Percentiles rank a stretch among this genome's conserved stretches.
Conservation (phyloP, 225 moss, liverwort and hornwort genomes). For the Pleurozium schreberi region DNA sequence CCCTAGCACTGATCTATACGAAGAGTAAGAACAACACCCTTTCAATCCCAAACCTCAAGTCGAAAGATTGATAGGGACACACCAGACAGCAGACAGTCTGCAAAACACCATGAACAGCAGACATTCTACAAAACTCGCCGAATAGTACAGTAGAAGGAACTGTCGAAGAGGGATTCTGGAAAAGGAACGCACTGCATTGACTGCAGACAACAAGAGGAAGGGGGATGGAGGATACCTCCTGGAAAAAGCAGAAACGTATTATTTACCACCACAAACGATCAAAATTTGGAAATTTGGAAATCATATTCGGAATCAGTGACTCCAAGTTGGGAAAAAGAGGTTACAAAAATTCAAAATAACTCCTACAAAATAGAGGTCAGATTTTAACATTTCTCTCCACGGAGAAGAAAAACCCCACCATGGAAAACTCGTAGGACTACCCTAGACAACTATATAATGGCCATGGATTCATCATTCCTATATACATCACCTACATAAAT, state of each 20-base stretch:
- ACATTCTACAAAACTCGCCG: no score
- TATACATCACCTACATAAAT: neutral
- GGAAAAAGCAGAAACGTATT: neutral
- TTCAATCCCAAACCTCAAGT: neutral
- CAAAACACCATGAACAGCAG: neutral
- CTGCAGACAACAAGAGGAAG: neutral
- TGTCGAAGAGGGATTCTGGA: neutral
- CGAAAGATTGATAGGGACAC: neutral
- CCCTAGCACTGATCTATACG: neutral
- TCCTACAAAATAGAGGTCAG: neutral
- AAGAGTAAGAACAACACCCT: neutral
- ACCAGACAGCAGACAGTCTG: neutral
- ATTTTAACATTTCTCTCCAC: neutral
- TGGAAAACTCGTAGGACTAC: neutral
- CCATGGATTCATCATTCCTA: neutral
- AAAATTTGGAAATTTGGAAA: neutral
- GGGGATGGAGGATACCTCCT: neutral
- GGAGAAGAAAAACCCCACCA: no score
- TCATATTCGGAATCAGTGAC: neutral
- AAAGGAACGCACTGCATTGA: neutral
- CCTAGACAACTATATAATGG: neutral
- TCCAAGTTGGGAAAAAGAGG: neutral
- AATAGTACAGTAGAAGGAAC: neutral
- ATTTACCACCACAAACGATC: neutral
- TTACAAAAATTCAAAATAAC: neutral